Conservation (phyloP, 164 flowering plant genomes). For the Piper betle region DNA sequence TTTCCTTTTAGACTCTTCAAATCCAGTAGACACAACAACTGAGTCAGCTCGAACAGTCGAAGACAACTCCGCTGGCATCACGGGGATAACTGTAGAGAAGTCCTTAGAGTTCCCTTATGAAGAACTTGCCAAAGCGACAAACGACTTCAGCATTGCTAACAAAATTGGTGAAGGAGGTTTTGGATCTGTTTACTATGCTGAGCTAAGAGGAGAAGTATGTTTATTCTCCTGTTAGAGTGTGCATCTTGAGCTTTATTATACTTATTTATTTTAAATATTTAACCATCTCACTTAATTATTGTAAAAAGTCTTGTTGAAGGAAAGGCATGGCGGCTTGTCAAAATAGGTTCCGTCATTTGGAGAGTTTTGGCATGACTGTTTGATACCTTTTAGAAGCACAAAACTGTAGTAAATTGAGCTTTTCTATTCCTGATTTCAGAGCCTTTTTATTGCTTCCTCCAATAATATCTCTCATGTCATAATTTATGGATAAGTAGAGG, state of each 20-base stretch:
- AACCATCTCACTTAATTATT: too few species aligned
- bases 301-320: too few species aligned
- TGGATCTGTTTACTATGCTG: constrained; percentile 90
- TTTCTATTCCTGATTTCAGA: too few species aligned
- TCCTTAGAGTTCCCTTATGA: constrained; percentile 88
- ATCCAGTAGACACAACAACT: constrained; percentile 6
- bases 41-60: constrained; percentile 20
- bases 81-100: constrained; percentile 67
- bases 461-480: too few species aligned
- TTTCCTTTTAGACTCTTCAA: constrained; percentile 16
- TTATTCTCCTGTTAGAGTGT: not conserved
- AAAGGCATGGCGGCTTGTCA: too few species aligned
- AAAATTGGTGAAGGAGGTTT: constrained; percentile 94
- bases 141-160: constrained; percentile 58
- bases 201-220: constrained; percentile 79
- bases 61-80: constrained; percentile 27
- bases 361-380: too few species aligned
- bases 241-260: not conserved
- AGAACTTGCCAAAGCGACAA: constrained; percentile 72
- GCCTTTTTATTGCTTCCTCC: too few species aligned
- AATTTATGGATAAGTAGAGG: too few species aligned
- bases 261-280: too few species aligned
- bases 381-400: too few species aligned
- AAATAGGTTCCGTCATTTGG: too few species aligned
- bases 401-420: too few species aligned